Evolutionary conservation across 352 stramenopile species (phyloP).

Genomic region (Globisporangium heterothallicum): DNA sequence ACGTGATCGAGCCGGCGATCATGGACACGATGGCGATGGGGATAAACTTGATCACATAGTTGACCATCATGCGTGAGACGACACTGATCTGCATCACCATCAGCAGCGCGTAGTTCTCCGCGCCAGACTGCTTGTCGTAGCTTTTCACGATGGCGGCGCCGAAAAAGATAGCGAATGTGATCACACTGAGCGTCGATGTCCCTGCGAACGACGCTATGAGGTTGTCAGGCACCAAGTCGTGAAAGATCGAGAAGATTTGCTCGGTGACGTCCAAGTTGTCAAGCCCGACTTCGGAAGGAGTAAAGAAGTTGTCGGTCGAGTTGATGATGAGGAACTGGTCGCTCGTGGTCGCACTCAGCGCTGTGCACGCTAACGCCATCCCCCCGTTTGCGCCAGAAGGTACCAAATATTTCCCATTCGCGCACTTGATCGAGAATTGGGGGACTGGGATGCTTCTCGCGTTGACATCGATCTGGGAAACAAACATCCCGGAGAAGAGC

Average conservation of each 20-base stretch:
- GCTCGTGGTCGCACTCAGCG: neutral
- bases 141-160: slow-evolving; percentile 57
- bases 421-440: neutral
- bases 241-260: slow-evolving; percentile 66
- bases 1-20: slow-evolving; percentile 56
- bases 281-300: slow-evolving; percentile 24
- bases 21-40: slow-evolving; percentile 71
- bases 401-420: slow-evolving; percentile 27
- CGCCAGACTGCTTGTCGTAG: slow-evolving; percentile 33
- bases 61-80: slow-evolving; percentile 65
- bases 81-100: slow-evolving; percentile 61
- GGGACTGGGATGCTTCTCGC: neutral
- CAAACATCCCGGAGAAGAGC: slow-evolving; percentile 23
- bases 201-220: slow-evolving; percentile 57
- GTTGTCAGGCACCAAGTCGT: slow-evolving; percentile 63
- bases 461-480: neutral
- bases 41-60: slow-evolving; percentile 62
- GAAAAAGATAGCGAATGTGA: slow-evolving; percentile 69
- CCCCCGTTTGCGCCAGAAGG: neutral
- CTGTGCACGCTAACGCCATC: neutral
- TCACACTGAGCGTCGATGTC: slow-evolving; percentile 58
- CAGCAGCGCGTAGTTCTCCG: slow-evolving; percentile 66
- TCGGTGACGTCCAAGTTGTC: slow-evolving; percentile 47
- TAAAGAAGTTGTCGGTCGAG: slow-evolving; percentile 30
- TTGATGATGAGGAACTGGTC: neutral